These are phyloP conservation scores for Carex littledalei DNA, from an alignment of 176 grass and related monocot genomes.

Conservation along the genomic window DNA sequence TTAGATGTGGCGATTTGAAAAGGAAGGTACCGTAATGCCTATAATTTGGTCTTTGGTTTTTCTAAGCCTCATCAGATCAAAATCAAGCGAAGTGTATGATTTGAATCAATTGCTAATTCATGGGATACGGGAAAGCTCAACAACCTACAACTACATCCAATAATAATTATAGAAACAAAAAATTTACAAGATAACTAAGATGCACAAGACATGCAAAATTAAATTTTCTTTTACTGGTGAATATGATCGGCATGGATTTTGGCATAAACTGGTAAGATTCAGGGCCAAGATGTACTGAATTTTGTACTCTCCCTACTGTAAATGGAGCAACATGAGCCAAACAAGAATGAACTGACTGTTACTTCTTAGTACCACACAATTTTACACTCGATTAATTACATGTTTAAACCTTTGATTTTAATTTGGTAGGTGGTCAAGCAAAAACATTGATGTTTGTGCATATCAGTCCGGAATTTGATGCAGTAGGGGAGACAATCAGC, in stretches of 20 bases:
- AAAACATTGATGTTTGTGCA: slow-evolving; percentile 99
- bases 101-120: neutral
- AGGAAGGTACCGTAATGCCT: neutral
- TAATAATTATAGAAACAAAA: neutral
- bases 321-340: neutral
- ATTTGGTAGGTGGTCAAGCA: slow-evolving; percentile 74
- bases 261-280: neutral
- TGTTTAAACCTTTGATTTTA: neutral
- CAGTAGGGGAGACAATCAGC: slow-evolving; percentile 86
- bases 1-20: neutral
- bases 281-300: neutral
- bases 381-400: neutral
- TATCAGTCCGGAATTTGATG: slow-evolving; percentile 90
- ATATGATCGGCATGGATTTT: neutral
- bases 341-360: neutral
- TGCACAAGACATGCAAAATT: neutral
- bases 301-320: neutral
- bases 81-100: neutral
- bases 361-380: neutral
- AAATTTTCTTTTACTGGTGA: neutral
- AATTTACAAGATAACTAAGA: neutral
- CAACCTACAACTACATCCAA: neutral
- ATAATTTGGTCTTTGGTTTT: neutral
- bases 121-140: neutral
- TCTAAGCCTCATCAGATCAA: neutral